Evolutionary conservation across 2,329 filamentous ascomycete genomes (phyloP).

Genomic region (Ophiocordyceps camponoti-leonardi): DNA sequence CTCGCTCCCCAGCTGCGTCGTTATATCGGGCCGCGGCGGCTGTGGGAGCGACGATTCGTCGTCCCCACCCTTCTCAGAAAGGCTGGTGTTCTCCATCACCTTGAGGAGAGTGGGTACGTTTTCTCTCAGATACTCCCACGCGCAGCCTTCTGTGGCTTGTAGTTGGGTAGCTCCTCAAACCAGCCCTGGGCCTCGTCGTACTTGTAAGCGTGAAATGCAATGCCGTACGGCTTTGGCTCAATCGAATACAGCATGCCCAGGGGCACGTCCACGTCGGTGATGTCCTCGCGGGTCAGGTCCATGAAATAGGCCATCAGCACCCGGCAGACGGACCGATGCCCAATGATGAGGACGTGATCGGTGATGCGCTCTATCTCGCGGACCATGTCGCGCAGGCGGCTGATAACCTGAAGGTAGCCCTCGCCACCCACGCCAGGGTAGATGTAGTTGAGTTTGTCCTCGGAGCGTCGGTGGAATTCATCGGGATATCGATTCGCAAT

Average conservation of each 20-base stretch:
- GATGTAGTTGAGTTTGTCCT: conserved; percentile 87
- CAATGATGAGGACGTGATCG: conserved; percentile 83
- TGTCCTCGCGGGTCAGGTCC: conserved; percentile 75
- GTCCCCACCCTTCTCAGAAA: no score
- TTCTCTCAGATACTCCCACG: conserved; percentile 11
- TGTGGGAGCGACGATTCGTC: no score
- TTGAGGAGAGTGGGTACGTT: no score
- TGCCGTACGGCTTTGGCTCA: conserved; percentile 93
- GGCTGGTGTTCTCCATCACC: no score
- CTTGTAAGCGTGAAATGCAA: conserved; percentile 88
- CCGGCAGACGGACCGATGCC: conserved; percentile 79
- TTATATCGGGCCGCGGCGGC: no score
- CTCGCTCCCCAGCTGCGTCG: no score
- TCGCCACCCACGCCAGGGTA: conserved; percentile 94
- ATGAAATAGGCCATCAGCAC: conserved; percentile 95
- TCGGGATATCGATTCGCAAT: conserved; percentile 65
- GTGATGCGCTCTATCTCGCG: conserved; percentile 95
- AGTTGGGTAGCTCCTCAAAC: conserved; percentile 78
- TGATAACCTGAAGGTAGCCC: conserved; percentile 93
- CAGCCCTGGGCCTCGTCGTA: conserved; percentile 65
- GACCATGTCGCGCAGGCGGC: conserved; percentile 85
- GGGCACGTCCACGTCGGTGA: conserved; percentile 86
- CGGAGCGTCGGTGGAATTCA: conserved; percentile 64
- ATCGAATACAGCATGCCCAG: conserved; percentile 88
- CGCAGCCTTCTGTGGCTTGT: conserved; percentile 45